phyloP scores from a whole-genome alignment of 495 filamentous ascomycete genomes.

The Neurospora sp. region DNA sequence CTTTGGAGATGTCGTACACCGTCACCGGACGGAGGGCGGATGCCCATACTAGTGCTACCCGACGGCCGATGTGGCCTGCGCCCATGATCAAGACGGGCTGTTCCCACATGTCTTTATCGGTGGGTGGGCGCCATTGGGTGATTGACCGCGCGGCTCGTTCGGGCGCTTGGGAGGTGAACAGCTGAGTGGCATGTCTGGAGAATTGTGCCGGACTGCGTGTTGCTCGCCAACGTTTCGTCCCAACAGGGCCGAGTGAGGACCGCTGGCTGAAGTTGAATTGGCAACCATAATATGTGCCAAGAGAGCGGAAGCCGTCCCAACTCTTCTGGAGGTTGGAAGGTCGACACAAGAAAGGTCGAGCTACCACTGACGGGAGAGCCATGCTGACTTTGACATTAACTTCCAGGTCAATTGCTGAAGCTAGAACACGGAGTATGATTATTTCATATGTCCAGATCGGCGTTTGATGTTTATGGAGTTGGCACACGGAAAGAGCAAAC shows the following conservation, averaged over 20 bases:
- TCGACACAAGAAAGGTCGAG: not conserved
- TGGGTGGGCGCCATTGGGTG: slow-evolving; percentile 15
- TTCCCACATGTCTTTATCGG: slow-evolving; percentile 17
- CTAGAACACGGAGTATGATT: not conserved
- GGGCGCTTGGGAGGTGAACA: not conserved
- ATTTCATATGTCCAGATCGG: not conserved
- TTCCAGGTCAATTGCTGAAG: not conserved
- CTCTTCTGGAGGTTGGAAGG: not conserved
- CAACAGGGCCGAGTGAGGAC: not conserved
- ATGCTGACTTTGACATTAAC: not conserved
- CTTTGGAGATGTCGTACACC: slow-evolving; percentile 25
- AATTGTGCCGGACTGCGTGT: not conserved
- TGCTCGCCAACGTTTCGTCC: not conserved
- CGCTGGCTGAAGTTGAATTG: not conserved
- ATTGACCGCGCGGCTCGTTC: not conserved
- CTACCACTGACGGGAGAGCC: not conserved
- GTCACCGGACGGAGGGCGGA: slow-evolving; percentile 24
- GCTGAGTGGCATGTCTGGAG: not conserved
- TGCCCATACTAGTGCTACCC: slow-evolving; percentile 29
- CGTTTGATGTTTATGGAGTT: not conserved
- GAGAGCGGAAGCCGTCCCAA: not conserved
- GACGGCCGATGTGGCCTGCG: slow-evolving; percentile 26
- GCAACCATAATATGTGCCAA: not conserved
- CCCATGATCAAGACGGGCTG: slow-evolving; percentile 30
- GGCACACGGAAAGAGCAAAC: not conserved